phyloP scores from a whole-genome alignment of 371 early-diverging fungal species.

The Chytridiales sp. region DNA sequence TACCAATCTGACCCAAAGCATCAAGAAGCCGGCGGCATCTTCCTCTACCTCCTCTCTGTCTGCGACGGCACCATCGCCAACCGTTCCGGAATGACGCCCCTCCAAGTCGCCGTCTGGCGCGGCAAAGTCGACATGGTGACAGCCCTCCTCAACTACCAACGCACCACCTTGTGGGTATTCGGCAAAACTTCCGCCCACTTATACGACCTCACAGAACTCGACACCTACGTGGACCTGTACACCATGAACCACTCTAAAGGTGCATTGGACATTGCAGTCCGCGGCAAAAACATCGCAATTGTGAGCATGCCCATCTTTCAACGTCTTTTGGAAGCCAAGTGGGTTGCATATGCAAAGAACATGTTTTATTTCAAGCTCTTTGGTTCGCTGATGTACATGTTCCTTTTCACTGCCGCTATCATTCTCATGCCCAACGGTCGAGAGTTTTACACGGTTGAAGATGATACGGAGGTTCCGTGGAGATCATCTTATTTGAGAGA shows the following conservation, averaged over 20 bases:
- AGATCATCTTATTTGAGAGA: not conserved
- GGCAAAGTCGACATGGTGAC: slow-evolving; percentile 22
- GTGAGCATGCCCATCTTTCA: slow-evolving; percentile 28
- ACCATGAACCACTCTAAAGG: slow-evolving; percentile 22
- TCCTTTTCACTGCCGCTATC: slow-evolving; percentile 21
- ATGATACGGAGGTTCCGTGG: not conserved
- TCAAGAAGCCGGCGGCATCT: slow-evolving; percentile 5
- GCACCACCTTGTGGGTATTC: slow-evolving; percentile 19
- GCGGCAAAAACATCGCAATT: slow-evolving; percentile 20
- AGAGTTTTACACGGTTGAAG: slow-evolving; percentile 2
- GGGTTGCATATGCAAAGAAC: slow-evolving; percentile 22
- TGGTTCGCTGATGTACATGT: slow-evolving; percentile 14
- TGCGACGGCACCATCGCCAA: slow-evolving; percentile 19
- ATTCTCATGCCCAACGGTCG: slow-evolving; percentile 17
- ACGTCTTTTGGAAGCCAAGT: slow-evolving; percentile 32
- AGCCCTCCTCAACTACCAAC: slow-evolving; percentile 22
- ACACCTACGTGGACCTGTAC: slow-evolving; percentile 21
- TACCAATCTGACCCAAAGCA: not conserved
- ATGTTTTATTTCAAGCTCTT: slow-evolving; percentile 20
- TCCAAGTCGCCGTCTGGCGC: slow-evolving; percentile 32
- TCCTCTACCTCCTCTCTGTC: not conserved
- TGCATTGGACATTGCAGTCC: slow-evolving; percentile 27
- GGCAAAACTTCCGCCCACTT: slow-evolving; percentile 16
- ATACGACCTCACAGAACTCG: slow-evolving; percentile 25
- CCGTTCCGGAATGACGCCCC: slow-evolving; percentile 21